Conservation (phyloP, 2,329 filamentous ascomycete genomes). For the Lasiodiplodia hormozganensis region DNA sequence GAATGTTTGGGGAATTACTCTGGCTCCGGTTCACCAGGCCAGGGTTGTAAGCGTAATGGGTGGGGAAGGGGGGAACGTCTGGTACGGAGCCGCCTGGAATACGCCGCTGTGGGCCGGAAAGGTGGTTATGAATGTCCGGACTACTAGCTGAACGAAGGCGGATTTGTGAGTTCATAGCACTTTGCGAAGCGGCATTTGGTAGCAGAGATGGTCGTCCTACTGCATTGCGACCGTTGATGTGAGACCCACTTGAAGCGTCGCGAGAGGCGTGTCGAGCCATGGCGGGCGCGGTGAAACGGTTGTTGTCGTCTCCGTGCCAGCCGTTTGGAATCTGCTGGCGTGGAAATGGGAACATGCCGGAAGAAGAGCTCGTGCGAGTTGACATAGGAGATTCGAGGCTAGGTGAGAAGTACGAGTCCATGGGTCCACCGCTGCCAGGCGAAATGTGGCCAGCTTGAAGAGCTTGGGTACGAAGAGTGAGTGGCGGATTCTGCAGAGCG, state of each 20-base stretch:
- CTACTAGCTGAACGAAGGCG: constrained; percentile 92
- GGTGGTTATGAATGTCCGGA: constrained; percentile 83
- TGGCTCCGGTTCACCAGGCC: constrained; percentile 77
- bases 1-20: constrained; percentile 75
- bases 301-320: constrained; percentile 73
- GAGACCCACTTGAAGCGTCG: constrained; percentile 71
- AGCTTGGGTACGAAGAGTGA: constrained; percentile 74
- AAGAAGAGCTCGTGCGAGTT: constrained; percentile 74
- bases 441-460: constrained; percentile 59
- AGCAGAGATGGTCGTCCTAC: constrained; percentile 79
- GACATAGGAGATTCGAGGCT: constrained; percentile 79
- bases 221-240: constrained; percentile 68
- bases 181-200: constrained; percentile 63
- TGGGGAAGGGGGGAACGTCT: constrained; percentile 62
- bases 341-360: constrained; percentile 81
- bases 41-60: constrained; percentile 63
- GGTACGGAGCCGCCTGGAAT: constrained; percentile 50
- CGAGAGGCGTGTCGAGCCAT: constrained; percentile 82
- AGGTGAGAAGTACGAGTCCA: constrained; percentile 92
- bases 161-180: constrained; percentile 63
- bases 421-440: constrained; percentile 67
- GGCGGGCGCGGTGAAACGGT: constrained; percentile 87
- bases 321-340: constrained; percentile 72
- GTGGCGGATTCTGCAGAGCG: constrained; percentile 51
- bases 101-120: constrained; percentile 63